Evolutionary conservation across 1,284 basidiomycete genomes (phyloP), one percentile per base, ranked within the genome.

Genomic region (Cystobasidiaceae sp.): DNA sequence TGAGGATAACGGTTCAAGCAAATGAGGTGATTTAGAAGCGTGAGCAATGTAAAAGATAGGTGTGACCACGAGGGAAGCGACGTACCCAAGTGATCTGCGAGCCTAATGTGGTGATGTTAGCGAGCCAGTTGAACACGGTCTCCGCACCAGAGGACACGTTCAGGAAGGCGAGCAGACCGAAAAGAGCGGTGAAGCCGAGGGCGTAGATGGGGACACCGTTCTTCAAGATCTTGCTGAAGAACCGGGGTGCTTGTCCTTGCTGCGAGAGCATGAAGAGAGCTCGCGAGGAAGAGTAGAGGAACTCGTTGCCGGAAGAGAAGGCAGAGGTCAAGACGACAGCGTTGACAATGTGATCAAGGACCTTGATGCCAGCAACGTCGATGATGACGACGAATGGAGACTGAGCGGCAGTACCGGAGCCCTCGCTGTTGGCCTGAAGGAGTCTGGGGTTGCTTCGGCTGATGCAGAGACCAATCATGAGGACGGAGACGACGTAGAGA

Each of bases 1-100:
- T 49, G 46, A 49, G 46, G 46, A 49, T 49, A 27, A 11, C 21
- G 9, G 15, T n/a, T 11, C 9, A 21, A 49, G 21, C 15, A 27
- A 49, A 27, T 27, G 46, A 11, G 46, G 23, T 15, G 23, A 11
- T 41, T 41, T 41, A n/a, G n/a, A 41, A n/a, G 11, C 37, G 37
- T 41, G 11, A 11, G 37, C n/a, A 21, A 49, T 49, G 80, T 93
- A 93, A 39, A 87, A 85, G 63, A 90, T 76, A 76, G 90, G 90
- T 6, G 86, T 88, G 56, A 90, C 70, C n/a, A n/a, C n/a, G n/a
- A n/a, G n/a, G n/a, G n/a, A n/a, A n/a, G n/a, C n/a, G n/a, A n/a
- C n/a, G 87, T 73, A 88, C 86, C 90, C 91, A 94, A 15, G 87
- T 88, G 79, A 89, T 81, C 63, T 87, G 77, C 39, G 86, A 86